Percentiles rank a stretch among this genome's conserved stretches.
phyloP scores from a whole-genome alignment of 192 early-diverging fungal genomes.

The Entomortierella lignicola region DNA sequence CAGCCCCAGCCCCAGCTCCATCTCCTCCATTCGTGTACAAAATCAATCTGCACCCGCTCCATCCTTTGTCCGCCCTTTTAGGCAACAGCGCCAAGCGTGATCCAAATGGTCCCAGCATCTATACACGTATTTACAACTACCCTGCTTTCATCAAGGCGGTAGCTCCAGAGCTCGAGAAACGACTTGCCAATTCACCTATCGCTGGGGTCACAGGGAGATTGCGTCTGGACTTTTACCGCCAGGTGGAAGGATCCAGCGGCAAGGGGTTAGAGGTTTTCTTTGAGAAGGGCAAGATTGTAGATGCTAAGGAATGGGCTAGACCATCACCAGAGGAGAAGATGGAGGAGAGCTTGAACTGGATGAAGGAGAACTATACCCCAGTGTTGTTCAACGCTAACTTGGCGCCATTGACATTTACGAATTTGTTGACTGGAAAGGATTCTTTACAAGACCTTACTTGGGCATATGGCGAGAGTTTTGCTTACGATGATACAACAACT shows the following conservation, averaged over 20 bases:
- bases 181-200: no score
- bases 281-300: slow-evolving; percentile 22
- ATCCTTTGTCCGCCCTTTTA: slow-evolving; percentile 13
- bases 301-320: slow-evolving; percentile 12
- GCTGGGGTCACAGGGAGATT: no score
- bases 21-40: neutral
- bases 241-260: neutral
- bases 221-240: neutral
- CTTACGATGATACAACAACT: slow-evolving; percentile 9
- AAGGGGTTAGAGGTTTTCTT: neutral
- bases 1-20: neutral
- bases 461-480: slow-evolving; percentile 20
- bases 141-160: slow-evolving; percentile 23
- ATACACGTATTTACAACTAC: slow-evolving; percentile 35
- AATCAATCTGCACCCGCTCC: neutral
- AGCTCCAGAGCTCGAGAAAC: neutral
- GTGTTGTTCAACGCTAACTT: slow-evolving; percentile 12
- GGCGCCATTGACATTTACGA: slow-evolving; percentile 28
- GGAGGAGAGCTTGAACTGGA: slow-evolving; percentile 18
- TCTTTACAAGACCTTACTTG: slow-evolving; percentile 11
- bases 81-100: slow-evolving; percentile 6
- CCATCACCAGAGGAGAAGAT: slow-evolving; percentile 8
- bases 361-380: slow-evolving; percentile 16
- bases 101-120: neutral
- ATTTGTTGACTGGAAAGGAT: slow-evolving; percentile 12